phyloP scores from a whole-genome alignment of 176 grass and related monocot genomes.

The Elaeis guineensis region DNA sequence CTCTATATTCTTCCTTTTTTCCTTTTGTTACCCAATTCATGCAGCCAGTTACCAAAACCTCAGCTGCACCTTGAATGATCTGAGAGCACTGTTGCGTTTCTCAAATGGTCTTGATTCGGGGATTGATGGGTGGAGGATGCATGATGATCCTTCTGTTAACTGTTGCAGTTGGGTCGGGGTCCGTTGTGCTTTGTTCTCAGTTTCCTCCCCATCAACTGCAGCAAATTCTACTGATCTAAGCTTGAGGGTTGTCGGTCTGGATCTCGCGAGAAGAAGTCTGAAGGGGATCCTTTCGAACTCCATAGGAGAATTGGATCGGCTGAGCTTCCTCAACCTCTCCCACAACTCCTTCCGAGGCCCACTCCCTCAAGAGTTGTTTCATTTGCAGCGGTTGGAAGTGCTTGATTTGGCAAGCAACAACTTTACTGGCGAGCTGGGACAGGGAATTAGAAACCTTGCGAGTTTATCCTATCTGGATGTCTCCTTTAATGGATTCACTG shows the following conservation, averaged over 20 bases:
- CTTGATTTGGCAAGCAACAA: neutral
- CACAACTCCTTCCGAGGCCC: neutral
- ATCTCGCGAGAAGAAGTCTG: neutral
- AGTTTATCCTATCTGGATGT: neutral
- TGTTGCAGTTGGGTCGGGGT: constrained; percentile 2
- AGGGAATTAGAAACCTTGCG: neutral
- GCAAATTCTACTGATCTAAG: neutral
- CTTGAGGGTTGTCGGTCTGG: neutral
- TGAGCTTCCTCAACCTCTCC: constrained; percentile 1
- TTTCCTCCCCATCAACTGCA: neutral
- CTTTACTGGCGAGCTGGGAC: neutral
- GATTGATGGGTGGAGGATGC: neutral
- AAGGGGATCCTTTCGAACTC: neutral
- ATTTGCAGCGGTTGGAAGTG: neutral
- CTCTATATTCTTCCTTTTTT: too few relatives aligned
- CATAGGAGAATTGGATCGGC: neutral
- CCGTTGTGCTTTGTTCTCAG: neutral
- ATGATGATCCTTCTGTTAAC: neutral
- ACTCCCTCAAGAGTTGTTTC: neutral
- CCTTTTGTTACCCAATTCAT: too few relatives aligned
- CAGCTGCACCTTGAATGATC: neutral
- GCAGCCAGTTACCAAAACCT: neutral
- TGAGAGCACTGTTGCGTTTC: neutral
- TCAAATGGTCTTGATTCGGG: neutral
- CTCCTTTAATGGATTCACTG: neutral